Evolutionary conservation across 495 filamentous ascomycete species (phyloP).

Genomic region (Patellaria atrata): DNA sequence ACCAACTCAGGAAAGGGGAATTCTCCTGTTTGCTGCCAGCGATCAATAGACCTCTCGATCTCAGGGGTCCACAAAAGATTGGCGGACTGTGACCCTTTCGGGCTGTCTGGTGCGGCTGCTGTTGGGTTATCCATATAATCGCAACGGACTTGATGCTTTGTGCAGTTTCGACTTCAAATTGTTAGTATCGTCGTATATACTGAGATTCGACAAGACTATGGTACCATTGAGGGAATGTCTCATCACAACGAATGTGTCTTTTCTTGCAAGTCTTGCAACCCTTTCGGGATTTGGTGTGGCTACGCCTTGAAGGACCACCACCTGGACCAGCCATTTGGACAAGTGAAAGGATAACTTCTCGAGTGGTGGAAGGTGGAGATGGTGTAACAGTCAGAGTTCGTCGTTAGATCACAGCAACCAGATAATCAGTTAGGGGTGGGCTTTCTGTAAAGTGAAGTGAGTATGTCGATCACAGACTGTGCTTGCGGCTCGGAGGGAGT

Average conservation of each 20-base stretch:
- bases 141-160: constrained; percentile 95
- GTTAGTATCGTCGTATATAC: constrained; percentile 6
- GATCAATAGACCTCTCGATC: constrained; percentile 61
- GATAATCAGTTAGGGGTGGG: too few relatives aligned
- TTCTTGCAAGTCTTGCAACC: constrained; percentile 96
- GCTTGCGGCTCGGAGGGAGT: too few relatives aligned
- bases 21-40: constrained; percentile 69
- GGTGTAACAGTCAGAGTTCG: neutral
- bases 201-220: constrained; percentile 25
- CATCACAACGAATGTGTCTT: constrained; percentile 94
- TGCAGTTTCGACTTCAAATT: constrained; percentile 72
- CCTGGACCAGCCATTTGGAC: constrained; percentile 58
- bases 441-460: too few relatives aligned
- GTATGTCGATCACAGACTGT: too few relatives aligned
- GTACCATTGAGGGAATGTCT: constrained; percentile 95
- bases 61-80: constrained; percentile 72
- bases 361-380: neutral
- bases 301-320: constrained; percentile 56
- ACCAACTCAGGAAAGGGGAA: constrained; percentile 78
- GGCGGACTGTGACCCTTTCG: constrained; percentile 51
- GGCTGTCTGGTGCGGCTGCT: constrained; percentile 39
- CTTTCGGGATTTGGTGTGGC: constrained; percentile 96
- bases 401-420: too few relatives aligned
- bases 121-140: constrained; percentile 77
- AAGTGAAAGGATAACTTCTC: constrained; percentile 30